Evolutionary conservation across 2,329 filamentous ascomycete genomes (phyloP).

Genomic region (Fusarium scirpi): DNA sequence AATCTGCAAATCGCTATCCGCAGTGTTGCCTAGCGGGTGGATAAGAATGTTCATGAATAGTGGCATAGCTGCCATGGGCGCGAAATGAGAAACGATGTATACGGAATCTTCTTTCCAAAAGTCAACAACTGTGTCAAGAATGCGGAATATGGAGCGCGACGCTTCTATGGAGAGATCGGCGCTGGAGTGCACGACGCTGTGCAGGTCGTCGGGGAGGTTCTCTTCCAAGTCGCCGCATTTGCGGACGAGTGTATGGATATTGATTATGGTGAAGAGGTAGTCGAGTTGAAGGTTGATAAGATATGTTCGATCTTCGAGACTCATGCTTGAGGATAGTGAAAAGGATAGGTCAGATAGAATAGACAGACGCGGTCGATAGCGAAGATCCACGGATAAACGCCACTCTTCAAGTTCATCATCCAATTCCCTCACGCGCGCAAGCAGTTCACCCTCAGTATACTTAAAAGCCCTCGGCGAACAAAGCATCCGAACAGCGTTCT

Average conservation of each 20-base stretch:
- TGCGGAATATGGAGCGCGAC: constrained; percentile 34
- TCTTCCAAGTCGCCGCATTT: constrained; percentile 34
- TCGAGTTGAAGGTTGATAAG: constrained; percentile 34
- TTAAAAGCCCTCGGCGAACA: constrained; percentile 31
- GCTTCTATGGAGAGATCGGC: constrained; percentile 37
- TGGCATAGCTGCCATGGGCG: constrained; percentile 36
- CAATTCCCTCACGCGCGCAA: constrained; percentile 45
- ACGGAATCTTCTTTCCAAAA: constrained; percentile 36
- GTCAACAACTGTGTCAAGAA: constrained; percentile 29
- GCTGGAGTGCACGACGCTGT: constrained; percentile 33
- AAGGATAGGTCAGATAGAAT: constrained; percentile 23
- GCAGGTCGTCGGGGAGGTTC: constrained; percentile 35
- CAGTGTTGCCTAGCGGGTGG: constrained; percentile 30
- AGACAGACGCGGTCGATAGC: constrained; percentile 29
- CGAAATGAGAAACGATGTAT: constrained; percentile 36
- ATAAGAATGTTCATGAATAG: constrained; percentile 39
- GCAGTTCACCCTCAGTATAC: constrained; percentile 41
- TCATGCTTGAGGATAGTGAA: constrained; percentile 4
- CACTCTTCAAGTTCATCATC: constrained; percentile 52
- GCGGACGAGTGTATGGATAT: constrained; percentile 34
- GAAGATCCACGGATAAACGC: constrained; percentile 44
- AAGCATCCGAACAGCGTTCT: constrained; percentile 26
- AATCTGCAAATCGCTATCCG: constrained; percentile 33
- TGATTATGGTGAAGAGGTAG: constrained; percentile 38
- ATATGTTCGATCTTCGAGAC: constrained; percentile 22